A percentile compares a stretch with the other conserved stretches of the same genome.
These are phyloP conservation scores for Aspergillus sp. DNA, from an alignment of 2,329 filamentous ascomycete species.

Conservation along the genomic window DNA sequence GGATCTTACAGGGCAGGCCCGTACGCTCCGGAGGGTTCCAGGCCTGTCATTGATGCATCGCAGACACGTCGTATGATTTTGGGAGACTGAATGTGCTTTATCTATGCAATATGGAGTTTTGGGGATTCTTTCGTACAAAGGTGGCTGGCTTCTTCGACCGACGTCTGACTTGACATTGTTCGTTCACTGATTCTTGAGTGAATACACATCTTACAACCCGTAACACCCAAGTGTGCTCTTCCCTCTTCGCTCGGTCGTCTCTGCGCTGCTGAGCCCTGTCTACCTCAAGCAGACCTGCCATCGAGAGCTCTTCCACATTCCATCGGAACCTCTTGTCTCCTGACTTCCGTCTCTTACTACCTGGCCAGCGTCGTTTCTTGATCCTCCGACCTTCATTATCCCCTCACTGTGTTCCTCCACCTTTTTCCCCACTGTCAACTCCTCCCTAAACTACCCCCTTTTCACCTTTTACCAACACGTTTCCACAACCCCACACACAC, in stretches of 20 bases:
- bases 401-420: not conserved
- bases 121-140: conserved; percentile 7
- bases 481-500: conserved; percentile 3
- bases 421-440: not conserved
- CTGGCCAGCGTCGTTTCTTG: not conserved
- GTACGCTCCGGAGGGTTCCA: conserved; percentile 12
- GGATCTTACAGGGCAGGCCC: conserved; percentile 14
- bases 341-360: not conserved
- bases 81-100: conserved; percentile 15
- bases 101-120: conserved; percentile 13
- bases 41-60: conserved; percentile 7
- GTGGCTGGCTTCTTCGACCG: conserved; percentile 8
- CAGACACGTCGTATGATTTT: conserved; percentile 18
- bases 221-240: conserved; percentile 3
- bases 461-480: not conserved
- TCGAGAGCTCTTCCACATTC: not conserved
- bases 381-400: not conserved
- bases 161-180: conserved; percentile 11
- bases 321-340: not conserved
- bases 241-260: conserved; percentile 4
- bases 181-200: conserved; percentile 9
- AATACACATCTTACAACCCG: conserved; percentile 8
- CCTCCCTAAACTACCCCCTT: not conserved
- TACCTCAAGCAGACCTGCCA: not conserved
- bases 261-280: conserved; percentile 1